phyloP scores from a whole-genome alignment of 225 moss, liverwort and hornwort species.

The Takakia lepidozioides region DNA sequence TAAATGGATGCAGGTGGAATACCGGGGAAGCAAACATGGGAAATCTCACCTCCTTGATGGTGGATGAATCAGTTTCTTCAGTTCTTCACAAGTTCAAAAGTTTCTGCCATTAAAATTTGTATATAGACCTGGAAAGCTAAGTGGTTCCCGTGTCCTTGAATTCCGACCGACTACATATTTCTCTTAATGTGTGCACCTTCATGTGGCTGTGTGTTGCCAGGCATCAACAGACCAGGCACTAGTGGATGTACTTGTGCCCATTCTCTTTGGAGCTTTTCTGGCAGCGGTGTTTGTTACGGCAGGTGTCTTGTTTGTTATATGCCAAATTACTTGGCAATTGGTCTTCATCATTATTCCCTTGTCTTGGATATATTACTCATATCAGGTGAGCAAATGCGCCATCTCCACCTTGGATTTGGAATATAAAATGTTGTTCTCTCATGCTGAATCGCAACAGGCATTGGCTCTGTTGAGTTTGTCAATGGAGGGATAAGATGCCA shows the following conservation, averaged over 20 bases:
- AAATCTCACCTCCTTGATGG: too few species aligned
- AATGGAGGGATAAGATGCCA: neutral
- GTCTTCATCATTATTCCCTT: conserved; percentile 24
- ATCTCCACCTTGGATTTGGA: too few species aligned
- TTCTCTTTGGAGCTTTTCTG: conserved; percentile 31
- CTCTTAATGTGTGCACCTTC: neutral
- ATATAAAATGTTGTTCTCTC: too few species aligned
- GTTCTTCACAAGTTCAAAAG: too few species aligned
- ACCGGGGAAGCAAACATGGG: too few species aligned
- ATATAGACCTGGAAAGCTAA: too few species aligned
- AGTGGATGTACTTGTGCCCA: conserved; percentile 28
- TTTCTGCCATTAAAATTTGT: too few species aligned
- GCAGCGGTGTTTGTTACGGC: conserved; percentile 35
- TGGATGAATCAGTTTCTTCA: too few species aligned
- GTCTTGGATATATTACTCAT: conserved; percentile 20
- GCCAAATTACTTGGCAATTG: conserved; percentile 31
- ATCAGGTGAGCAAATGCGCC: conserved; percentile 42
- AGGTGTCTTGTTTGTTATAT: conserved; percentile 36
- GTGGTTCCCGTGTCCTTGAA: too few species aligned
- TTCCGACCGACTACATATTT: too few species aligned
- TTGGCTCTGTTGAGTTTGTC: neutral
- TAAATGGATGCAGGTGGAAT: too few species aligned
- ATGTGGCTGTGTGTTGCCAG: conserved; percentile 12
- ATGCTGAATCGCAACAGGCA: too few species aligned
- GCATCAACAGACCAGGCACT: conserved; percentile 51